A percentile compares a stretch with the other conserved stretches of the same genome.
phyloP scores from a whole-genome alignment of 306 rosid species.

The Citrullus amarus region DNA sequence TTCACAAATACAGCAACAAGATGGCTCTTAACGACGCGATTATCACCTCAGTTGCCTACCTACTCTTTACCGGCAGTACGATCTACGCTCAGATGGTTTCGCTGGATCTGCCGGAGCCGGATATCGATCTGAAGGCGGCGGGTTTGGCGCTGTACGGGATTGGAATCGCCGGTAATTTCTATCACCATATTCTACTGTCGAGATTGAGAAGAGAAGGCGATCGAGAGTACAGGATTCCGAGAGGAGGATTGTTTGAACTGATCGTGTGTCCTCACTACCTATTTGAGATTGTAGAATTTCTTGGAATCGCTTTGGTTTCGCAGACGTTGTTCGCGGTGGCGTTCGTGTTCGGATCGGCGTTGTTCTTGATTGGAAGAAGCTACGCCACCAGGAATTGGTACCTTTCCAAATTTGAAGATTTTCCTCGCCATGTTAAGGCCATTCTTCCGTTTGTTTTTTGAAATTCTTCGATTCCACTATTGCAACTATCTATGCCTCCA shows the following conservation, averaged over 20 bases:
- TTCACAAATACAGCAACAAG: slow-evolving; percentile 53
- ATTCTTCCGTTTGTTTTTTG: slow-evolving; percentile 46
- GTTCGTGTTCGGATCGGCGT: slow-evolving; percentile 26
- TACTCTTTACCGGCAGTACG: slow-evolving; percentile 19
- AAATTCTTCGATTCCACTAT: not conserved
- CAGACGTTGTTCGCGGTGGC: slow-evolving; percentile 32
- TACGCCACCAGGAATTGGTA: slow-evolving; percentile 57
- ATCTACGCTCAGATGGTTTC: slow-evolving; percentile 42
- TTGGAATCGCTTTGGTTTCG: slow-evolving; percentile 52
- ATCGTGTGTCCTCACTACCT: slow-evolving; percentile 72
- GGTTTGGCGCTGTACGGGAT: slow-evolving; percentile 36
- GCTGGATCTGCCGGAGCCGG: slow-evolving; percentile 32
- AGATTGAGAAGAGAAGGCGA: slow-evolving; percentile 36
- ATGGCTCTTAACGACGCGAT: slow-evolving; percentile 36
- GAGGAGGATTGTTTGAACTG: slow-evolving; percentile 49
- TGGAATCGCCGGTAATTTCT: slow-evolving; percentile 58
- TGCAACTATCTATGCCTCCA: no score
- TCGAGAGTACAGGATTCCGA: slow-evolving; percentile 55
- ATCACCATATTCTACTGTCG: slow-evolving; percentile 60
- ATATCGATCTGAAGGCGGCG: slow-evolving; percentile 24
- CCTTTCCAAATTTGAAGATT: slow-evolving; percentile 56
- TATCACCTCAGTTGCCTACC: slow-evolving; percentile 29
- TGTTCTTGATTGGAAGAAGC: slow-evolving; percentile 64
- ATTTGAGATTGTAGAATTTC: slow-evolving; percentile 43
- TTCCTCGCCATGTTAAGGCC: slow-evolving; percentile 56